These are phyloP conservation scores for Diutina sp. DNA, from an alignment of 1,139 yeast genomes.

Conservation along the genomic window DNA sequence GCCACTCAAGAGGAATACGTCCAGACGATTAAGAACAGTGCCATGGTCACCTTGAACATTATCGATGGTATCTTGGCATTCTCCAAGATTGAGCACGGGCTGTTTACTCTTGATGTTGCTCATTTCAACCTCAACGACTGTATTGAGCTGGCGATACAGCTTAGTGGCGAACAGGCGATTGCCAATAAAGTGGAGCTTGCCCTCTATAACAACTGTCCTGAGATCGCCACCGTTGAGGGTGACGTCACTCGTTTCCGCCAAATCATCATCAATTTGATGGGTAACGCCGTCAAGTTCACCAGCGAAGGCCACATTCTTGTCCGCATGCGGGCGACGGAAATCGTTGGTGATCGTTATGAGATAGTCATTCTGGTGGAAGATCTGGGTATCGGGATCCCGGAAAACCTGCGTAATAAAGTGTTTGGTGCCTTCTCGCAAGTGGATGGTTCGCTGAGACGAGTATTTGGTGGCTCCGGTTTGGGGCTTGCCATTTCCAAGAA, in stretches of 20 bases:
- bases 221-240: constrained; percentile 31
- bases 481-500: constrained; percentile 50
- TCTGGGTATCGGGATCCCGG: constrained; percentile 53
- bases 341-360: constrained; percentile 25
- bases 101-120: constrained; percentile 30
- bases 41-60: constrained; percentile 39
- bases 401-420: constrained; percentile 31
- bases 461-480: constrained; percentile 48
- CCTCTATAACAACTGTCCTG: constrained; percentile 30
- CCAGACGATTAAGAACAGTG: constrained; percentile 39
- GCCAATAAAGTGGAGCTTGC: constrained; percentile 35
- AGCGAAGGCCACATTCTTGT: constrained; percentile 33
- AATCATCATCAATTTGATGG: constrained; percentile 40
- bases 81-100: constrained; percentile 45
- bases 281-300: constrained; percentile 48
- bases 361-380: constrained; percentile 33
- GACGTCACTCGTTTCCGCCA: constrained; percentile 42
- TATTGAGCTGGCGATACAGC: constrained; percentile 38
- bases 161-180: constrained; percentile 41
- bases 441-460: constrained; percentile 45
- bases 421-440: constrained; percentile 52
- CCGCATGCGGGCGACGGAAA: constrained; percentile 18
- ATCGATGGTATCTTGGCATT: constrained; percentile 47
- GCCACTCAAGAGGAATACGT: constrained; percentile 40
- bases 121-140: constrained; percentile 40